Base-by-base conservation (phyloP, 495 filamentous ascomycete species). In the Aspergillus carlsbadensis region DNA sequence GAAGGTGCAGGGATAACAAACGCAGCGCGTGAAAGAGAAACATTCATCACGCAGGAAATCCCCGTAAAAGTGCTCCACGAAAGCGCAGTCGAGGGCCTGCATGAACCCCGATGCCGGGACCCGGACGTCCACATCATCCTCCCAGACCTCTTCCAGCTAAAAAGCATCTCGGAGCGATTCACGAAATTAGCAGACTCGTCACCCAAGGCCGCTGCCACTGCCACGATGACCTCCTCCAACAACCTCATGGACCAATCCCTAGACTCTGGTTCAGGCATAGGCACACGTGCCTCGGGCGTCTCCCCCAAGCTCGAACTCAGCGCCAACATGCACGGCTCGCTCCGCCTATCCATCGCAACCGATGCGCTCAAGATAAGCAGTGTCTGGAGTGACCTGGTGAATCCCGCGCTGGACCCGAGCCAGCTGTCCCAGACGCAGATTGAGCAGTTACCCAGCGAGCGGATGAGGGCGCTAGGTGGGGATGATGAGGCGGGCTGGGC, bases 51-150 rank as follows among this genome's bases (percentile, higher is more conserved):
- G n/a, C 95, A 98, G 65, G 91, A 97, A 70, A 83, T 98, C 22
- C 94, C 95, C n/a, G 85, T 97, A 46, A 85, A 91, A 5, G 91
- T 98, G 4, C 82, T 98, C 5, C 86, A 87, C 59, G 82, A 88
- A 1, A 81, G 83, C 15, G 86, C 84, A 0, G 90, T 98, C 1
- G 88, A 91, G 52, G 87, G 83, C 13, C 85, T 97, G 36, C 90
- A 92, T 69, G 92, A 98, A 71, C 94, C 94, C 13, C 84, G 83
- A 50, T 90, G 91, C 49, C 86, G 90, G 20, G 92, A 97, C 63
- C 91, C 93, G 39, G 93, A 98, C 65, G 92, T 96, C 1, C 88
- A 98, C 72, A 93, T 98, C 70, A 82, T 90, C 34, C 83, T 98
- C 0, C 94, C 94, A 0, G 84, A 87, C 0, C 74, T 98, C 3